Conservation (phyloP, 345 rosid species). For the Excoecaria agallocha region DNA sequence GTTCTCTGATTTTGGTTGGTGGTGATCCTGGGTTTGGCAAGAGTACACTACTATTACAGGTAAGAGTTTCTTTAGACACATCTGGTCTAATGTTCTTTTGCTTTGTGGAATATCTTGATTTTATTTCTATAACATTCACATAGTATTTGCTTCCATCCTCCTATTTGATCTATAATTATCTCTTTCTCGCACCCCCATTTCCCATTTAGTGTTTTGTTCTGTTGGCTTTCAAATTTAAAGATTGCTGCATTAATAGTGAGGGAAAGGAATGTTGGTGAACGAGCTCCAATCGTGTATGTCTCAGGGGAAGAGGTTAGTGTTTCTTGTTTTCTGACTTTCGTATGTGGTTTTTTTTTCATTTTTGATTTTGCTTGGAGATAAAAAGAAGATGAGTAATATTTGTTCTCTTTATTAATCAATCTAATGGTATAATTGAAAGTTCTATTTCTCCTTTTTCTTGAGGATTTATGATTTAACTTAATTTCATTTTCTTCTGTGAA, state of each 20-base stretch:
- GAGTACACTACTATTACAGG: constrained; percentile 92
- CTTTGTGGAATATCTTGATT: neutral
- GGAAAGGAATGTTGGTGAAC: constrained; percentile 43
- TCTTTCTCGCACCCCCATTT: neutral
- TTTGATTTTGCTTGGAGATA: neutral
- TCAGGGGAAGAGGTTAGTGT: constrained; percentile 91
- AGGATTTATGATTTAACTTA: neutral
- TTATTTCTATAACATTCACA: neutral
- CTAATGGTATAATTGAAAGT: neutral
- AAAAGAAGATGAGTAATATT: neutral
- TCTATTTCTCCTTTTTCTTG: neutral
- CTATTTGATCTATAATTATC: neutral
- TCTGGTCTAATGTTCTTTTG: constrained; percentile 2
- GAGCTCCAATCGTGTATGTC: constrained; percentile 75
- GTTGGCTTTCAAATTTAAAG: constrained; percentile 43
- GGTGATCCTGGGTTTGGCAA: constrained; percentile 99
- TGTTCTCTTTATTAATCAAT: neutral
- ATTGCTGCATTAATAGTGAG: constrained; percentile 70
- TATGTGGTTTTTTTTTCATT: constrained; percentile 8
- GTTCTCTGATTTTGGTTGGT: constrained; percentile 82
- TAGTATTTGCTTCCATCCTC: neutral
- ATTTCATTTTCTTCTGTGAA: neutral
- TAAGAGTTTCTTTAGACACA: constrained; percentile 14
- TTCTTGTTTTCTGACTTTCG: neutral
- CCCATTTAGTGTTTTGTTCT: constrained; percentile 15